Evolutionary conservation across 73 alveolate species (phyloP).

Genomic region (Breviolum minutum): DNA sequence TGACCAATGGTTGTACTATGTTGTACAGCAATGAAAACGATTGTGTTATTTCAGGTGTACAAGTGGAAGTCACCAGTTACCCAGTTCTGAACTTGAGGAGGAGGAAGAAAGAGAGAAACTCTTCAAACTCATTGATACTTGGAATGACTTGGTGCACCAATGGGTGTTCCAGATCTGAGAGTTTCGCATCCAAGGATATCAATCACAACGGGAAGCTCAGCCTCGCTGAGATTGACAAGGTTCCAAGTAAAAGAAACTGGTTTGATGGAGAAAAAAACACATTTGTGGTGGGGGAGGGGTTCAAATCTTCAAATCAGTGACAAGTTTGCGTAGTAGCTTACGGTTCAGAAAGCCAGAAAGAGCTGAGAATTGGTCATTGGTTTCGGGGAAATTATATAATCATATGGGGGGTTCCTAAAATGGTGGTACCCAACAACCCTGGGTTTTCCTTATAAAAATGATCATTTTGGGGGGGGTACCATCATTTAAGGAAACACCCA

Average conservation of each 20-base stretch:
- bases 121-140: constrained; percentile 54
- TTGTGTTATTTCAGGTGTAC: neutral
- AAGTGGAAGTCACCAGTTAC: neutral
- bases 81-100: constrained; percentile 15
- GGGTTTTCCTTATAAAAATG: too few species aligned
- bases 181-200: constrained; percentile 7
- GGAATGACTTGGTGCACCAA: neutral
- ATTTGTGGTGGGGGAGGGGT: too few species aligned
- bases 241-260: neutral
- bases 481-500: too few species aligned
- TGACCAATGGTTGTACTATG: too few species aligned
- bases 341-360: too few species aligned
- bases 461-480: too few species aligned
- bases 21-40: neutral
- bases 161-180: neutral
- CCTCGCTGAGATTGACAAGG: constrained; percentile 91
- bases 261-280: too few species aligned
- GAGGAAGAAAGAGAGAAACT: constrained; percentile 63
- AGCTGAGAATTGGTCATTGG: too few species aligned
- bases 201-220: constrained; percentile 75
- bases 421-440: too few species aligned
- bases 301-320: neutral
- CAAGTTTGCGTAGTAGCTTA: neutral
- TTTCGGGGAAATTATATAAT: too few species aligned
- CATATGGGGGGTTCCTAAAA: too few species aligned